Percentiles rank a stretch among this genome's conserved stretches.
Conservation (phyloP, 805 yeast species). For the Spathaspora hagerdaliae region DNA sequence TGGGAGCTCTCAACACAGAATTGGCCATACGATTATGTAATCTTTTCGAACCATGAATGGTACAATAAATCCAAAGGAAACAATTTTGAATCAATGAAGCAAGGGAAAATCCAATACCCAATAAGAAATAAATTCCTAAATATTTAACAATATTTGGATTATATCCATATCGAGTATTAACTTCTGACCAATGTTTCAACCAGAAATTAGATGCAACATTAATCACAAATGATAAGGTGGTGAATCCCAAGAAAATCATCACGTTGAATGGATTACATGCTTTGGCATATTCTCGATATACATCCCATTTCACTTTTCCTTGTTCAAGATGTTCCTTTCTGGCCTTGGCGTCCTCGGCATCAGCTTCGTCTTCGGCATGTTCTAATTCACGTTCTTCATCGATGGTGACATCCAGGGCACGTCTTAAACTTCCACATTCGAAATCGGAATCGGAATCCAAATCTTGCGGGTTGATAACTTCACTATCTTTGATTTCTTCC, state of each 20-base stretch:
- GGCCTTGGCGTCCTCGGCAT: constrained; percentile 35
- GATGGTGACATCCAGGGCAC: constrained; percentile 59
- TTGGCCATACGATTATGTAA: constrained; percentile 74
- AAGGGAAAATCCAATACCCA: constrained; percentile 68
- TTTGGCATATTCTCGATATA: constrained; percentile 76
- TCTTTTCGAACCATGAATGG: constrained; percentile 74
- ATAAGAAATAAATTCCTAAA: constrained; percentile 66
- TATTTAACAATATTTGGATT: constrained; percentile 75
- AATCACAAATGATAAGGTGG: constrained; percentile 55
- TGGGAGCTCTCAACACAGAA: constrained; percentile 79
- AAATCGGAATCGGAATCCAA: constrained; percentile 28
- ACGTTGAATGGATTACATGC: constrained; percentile 80
- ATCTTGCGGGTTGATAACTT: constrained; percentile 21
- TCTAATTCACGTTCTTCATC: constrained; percentile 28
- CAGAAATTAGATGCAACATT: constrained; percentile 77
- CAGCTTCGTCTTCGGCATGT: constrained; percentile 3
- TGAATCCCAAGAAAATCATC: constrained; percentile 47
- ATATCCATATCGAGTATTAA: constrained; percentile 61
- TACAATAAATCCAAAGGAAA: constrained; percentile 73
- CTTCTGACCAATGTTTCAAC: constrained; percentile 97
- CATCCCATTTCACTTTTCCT: constrained; percentile 88
- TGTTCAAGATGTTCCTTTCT: constrained; percentile 81
- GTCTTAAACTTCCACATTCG: constrained; percentile 42
- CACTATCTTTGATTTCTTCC: constrained; percentile 9
- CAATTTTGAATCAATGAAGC: constrained; percentile 62